A percentile compares a stretch with the other conserved stretches of the same genome.
Evolutionary conservation across 1,284 basidiomycete genomes (phyloP).

Genomic region (Cryptococcus deneoformans): DNA sequence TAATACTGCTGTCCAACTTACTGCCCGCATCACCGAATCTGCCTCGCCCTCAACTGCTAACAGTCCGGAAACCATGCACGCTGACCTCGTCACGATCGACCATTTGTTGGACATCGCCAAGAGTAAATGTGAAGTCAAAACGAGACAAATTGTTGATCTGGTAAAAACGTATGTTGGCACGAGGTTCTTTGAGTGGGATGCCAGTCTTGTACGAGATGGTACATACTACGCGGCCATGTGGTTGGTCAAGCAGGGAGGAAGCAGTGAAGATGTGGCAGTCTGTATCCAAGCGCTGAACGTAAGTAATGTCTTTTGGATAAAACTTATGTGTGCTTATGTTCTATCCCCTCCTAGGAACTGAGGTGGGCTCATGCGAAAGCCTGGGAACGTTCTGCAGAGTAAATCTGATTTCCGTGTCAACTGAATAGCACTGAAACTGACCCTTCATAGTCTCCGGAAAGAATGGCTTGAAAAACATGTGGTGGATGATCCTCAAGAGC

Average conservation of each 20-base stretch:
- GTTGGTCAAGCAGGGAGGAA: slow-evolving; percentile 58
- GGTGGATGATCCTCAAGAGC: not conserved
- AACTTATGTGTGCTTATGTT: not conserved
- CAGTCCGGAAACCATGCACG: slow-evolving; percentile 6
- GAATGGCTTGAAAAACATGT: slow-evolving; percentile 19
- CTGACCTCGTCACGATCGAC: slow-evolving; percentile 28
- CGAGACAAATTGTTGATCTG: slow-evolving; percentile 55
- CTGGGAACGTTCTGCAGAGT: slow-evolving; percentile 57
- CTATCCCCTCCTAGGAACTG: slow-evolving; percentile 55
- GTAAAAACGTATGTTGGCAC: slow-evolving; percentile 51
- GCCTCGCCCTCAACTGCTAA: slow-evolving; percentile 1
- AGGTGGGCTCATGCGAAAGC: slow-evolving; percentile 74
- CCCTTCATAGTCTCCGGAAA: slow-evolving; percentile 18
- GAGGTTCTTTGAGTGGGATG: slow-evolving; percentile 72
- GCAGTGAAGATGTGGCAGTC: slow-evolving; percentile 65
- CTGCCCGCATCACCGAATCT: slow-evolving; percentile 19
- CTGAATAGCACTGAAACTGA: not conserved
- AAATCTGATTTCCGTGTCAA: slow-evolving; percentile 2
- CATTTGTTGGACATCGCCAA: slow-evolving; percentile 57
- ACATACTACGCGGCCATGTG: slow-evolving; percentile 71
- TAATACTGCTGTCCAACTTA: slow-evolving; percentile 9
- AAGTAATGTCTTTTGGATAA: slow-evolving; percentile 32
- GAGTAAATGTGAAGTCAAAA: slow-evolving; percentile 53
- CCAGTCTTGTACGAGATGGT: slow-evolving; percentile 64
- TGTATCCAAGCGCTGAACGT: slow-evolving; percentile 69